Evolutionary conservation across 2,329 filamentous ascomycete genomes (phyloP), one percentile per base, ranked within the genome.

Genomic region (Lachnellula cervina): DNA sequence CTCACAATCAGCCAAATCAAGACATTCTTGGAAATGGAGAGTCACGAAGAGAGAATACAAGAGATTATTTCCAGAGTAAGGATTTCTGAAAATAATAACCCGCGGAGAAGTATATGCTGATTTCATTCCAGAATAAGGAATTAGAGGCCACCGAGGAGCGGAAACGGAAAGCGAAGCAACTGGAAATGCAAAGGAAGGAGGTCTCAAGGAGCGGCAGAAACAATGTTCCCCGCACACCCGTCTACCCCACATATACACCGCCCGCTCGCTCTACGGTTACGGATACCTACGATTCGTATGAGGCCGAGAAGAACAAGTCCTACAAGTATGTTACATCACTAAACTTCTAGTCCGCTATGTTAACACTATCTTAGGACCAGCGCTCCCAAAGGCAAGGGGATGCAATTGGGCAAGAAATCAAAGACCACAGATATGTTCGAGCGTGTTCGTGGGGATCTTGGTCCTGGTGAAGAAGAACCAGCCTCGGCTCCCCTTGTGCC

Each of bases 11-110:
- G 86, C 74, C 95, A 99, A 76, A 99, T 99, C 79, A 97, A 95
- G 81, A 97, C 94, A 2, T 99, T 99, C 80, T 75, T 99, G 65
- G 95, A 97, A 70, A 99, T 99, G 94, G 94, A 99, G 74, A 94
- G 88, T 74, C 94, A 99, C 69, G 95, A 99, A 75, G 94, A 99
- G 80, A 86, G 94, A 70, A 97, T 99, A 65, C 94, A 99, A 74
- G 94, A 97, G 71, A 99, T 97, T 61, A 97, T 97, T 70, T 90
- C 91, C 60, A 82, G 90, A 71, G 89, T 93, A 83, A 60, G 79
- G 67, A 32, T 32, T 34, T 23, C 35, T 21, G 21, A 21, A 38
- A 13, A 17, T 32, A 37, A 53, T 51, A 34, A 52, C 58, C 55
- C 4, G 34, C 40, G 13, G 45, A 8, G 5, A 32, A 40, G 16